Conservation (phyloP, 2,329 filamentous ascomycete genomes). For the Zelopaecilomyces penicillatus region DNA sequence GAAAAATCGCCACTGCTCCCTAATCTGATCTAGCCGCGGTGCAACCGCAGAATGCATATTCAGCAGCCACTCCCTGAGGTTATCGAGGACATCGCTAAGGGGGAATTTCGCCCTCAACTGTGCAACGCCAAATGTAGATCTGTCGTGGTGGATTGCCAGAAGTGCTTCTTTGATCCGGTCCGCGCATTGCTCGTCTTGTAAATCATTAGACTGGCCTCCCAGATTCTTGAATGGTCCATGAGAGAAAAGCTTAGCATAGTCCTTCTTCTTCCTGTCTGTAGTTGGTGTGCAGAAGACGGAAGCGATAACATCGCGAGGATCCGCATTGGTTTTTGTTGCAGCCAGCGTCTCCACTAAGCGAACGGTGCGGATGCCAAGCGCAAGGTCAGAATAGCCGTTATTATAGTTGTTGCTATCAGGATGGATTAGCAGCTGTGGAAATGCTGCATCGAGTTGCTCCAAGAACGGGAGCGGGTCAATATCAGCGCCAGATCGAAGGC, state of each 20-base stretch:
- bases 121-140: neutral
- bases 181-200: conserved; percentile 14
- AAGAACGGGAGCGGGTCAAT: conserved; percentile 20
- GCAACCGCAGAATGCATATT: neutral
- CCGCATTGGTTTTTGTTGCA: conserved; percentile 1
- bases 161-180: conserved; percentile 15
- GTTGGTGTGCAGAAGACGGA: conserved; percentile 21
- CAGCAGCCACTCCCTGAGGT: conserved; percentile 4
- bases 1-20: too few species aligned
- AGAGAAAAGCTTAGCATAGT: conserved; percentile 10
- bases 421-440: conserved; percentile 21
- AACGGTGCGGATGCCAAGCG: conserved; percentile 30
- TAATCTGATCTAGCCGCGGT: neutral
- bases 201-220: conserved; percentile 9
- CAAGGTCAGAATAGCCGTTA: conserved; percentile 14
- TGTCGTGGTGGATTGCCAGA: too few species aligned
- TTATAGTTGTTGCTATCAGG: conserved; percentile 8
- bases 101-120: conserved; percentile 3
- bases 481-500: conserved; percentile 5
- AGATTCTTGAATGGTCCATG: conserved; percentile 20
- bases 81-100: neutral
- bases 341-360: conserved; percentile 22
- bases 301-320: conserved; percentile 16
- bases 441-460: conserved; percentile 20
- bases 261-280: neutral